phyloP scores from a whole-genome alignment of 208 protist genomes.

The Trypanosoma rangeli region DNA sequence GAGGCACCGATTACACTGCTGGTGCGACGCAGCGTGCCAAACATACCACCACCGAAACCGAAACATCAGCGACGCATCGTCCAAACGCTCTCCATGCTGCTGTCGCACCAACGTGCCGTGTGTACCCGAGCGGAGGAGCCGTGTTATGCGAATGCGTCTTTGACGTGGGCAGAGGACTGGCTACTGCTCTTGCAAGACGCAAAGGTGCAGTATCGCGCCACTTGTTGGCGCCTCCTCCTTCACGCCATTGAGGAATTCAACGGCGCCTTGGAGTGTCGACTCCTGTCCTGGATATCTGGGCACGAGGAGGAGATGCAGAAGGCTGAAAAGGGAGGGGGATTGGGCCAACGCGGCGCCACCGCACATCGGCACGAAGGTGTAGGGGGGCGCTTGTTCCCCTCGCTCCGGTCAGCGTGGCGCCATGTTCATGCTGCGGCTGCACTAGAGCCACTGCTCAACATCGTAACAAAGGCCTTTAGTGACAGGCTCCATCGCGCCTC shows the following conservation, averaged over 20 bases:
- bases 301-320: constrained; percentile 14
- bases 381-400: constrained; percentile 26
- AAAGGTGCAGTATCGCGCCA: constrained; percentile 29
- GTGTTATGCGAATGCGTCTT: background rate
- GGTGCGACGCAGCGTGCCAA: constrained; percentile 28
- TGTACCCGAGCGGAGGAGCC: constrained; percentile 14
- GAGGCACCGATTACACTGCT: constrained; percentile 25
- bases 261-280: constrained; percentile 29
- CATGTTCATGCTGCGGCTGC: constrained; percentile 52
- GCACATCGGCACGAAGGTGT: background rate
- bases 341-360: background rate
- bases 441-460: constrained; percentile 44
- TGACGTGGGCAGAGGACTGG: constrained; percentile 22
- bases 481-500: constrained; percentile 21
- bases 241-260: constrained; percentile 63
- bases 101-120: constrained; percentile 28
- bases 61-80: constrained; percentile 23
- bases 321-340: constrained; percentile 8
- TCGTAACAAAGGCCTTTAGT: constrained; percentile 51
- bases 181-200: constrained; percentile 34
- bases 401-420: constrained; percentile 60
- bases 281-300: constrained; percentile 28
- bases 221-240: constrained; percentile 43
- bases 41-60: constrained; percentile 17
- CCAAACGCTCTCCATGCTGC: constrained; percentile 24